Percentiles rank a stretch among this genome's conserved stretches.
Conservation (phyloP, 768 basidiomycete species). For the Russula dissimulans region DNA sequence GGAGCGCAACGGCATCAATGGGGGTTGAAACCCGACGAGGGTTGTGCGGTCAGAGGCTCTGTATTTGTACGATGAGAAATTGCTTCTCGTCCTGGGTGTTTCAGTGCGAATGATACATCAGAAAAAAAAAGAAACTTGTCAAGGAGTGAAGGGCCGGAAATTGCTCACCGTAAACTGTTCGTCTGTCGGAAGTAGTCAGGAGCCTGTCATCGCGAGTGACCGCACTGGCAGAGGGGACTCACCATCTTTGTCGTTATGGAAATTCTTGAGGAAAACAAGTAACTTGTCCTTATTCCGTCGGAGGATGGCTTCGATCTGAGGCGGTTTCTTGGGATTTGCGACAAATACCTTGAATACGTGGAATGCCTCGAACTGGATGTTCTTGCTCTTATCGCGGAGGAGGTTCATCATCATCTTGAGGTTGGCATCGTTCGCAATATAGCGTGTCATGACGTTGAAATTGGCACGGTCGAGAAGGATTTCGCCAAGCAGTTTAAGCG, state of each 20-base stretch:
- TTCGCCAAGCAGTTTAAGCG: conserved; percentile 94
- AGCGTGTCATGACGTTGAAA: conserved; percentile 97
- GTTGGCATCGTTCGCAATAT: conserved; percentile 91
- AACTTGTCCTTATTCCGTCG: conserved; percentile 92
- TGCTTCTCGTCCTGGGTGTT: conserved; percentile 76
- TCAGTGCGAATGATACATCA: background rate
- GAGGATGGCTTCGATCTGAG: conserved; percentile 86
- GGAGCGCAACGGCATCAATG: background rate
- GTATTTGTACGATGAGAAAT: conserved; percentile 89
- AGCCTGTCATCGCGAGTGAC: background rate
- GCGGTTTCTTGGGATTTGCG: conserved; percentile 98
- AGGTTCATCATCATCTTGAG: conserved; percentile 99
- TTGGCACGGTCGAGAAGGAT: conserved; percentile 96
- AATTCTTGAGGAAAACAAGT: conserved; percentile 77
- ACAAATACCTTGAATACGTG: conserved; percentile 99
- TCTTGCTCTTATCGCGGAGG: conserved; percentile 95
- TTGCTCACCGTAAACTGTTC: conserved; percentile 80
- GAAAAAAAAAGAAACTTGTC: background rate
- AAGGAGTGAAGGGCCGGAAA: background rate
- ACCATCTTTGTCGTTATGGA: conserved; percentile 99
- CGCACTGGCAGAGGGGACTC: conserved; percentile 21
- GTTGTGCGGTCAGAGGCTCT: conserved; percentile 45
- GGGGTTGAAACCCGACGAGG: background rate
- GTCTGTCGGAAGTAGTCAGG: conserved; percentile 36
- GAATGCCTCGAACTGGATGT: conserved; percentile 99